These are phyloP conservation scores for Kodamaea fungicola DNA, from an alignment of 1,139 yeast species.

Conservation along the genomic window DNA sequence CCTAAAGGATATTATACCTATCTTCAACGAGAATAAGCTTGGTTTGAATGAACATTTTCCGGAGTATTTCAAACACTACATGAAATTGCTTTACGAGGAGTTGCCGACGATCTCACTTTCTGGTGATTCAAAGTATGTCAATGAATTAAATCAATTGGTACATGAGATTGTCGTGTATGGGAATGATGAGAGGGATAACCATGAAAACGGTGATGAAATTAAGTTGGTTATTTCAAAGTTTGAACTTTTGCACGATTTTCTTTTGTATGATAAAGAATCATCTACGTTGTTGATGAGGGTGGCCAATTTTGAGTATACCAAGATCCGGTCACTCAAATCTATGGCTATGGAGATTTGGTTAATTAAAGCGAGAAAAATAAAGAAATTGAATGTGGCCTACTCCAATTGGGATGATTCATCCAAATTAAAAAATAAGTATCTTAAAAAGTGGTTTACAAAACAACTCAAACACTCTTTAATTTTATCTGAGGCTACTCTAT, in stretches of 20 bases:
- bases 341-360: conserved; percentile 13
- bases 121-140: conserved; percentile 23
- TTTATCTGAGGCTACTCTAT: conserved; percentile 12
- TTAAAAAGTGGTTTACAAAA: conserved; percentile 17
- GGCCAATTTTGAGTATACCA: conserved; percentile 17
- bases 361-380: conserved; percentile 1
- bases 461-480: conserved; percentile 9
- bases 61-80: conserved; percentile 19
- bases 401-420: background rate
- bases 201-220: conserved; percentile 10
- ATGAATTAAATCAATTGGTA: conserved; percentile 19
- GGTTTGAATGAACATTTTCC: conserved; percentile 26
- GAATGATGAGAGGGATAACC: conserved; percentile 21
- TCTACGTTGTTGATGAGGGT: conserved; percentile 28
- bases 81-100: conserved; percentile 18
- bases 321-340: conserved; percentile 3
- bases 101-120: conserved; percentile 17
- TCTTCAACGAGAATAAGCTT: conserved; percentile 28
- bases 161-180: conserved; percentile 29
- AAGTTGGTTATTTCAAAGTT: conserved; percentile 22
- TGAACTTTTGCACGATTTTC: conserved; percentile 17
- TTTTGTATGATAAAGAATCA: conserved; percentile 4
- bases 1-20: conserved; percentile 25
- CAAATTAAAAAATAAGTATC: conserved; percentile 3
- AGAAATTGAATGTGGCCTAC: background rate